A percentile compares a stretch with the other conserved stretches of the same genome.
Conservation (phyloP, 139 green algal genomes). For the Chlorella sp. region DNA sequence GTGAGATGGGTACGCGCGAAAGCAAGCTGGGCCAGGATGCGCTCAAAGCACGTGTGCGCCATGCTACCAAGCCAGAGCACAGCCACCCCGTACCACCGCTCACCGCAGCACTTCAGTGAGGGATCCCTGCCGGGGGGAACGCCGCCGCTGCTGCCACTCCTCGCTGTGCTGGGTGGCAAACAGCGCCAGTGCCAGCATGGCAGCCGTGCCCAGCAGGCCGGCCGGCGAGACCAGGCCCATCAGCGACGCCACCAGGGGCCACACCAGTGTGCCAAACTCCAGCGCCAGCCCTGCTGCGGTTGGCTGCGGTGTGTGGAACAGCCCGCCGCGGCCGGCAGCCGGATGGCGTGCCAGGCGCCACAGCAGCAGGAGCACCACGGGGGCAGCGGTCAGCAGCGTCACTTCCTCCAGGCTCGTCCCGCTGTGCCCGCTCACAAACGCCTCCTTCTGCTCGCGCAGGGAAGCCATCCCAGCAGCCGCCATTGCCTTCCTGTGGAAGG, state of each 20-base stretch:
- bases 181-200: background rate
- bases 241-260: conserved; percentile 33
- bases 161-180: background rate
- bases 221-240: conserved; percentile 15
- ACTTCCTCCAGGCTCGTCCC: conserved; percentile 64
- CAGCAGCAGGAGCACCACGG: conserved; percentile 15
- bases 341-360: background rate
- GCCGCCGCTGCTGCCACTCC: conserved; percentile 3
- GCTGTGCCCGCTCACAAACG: conserved; percentile 62
- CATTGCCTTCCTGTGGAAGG: too few species aligned
- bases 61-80: too few species aligned
- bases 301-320: background rate
- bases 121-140: background rate
- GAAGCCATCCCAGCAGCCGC: background rate
- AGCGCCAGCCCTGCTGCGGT: background rate
- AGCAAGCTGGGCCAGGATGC: too few species aligned
- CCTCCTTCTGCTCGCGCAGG: conserved; percentile 58
- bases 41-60: too few species aligned
- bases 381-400: background rate
- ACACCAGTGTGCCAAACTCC: conserved; percentile 37
- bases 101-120: background rate
- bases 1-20: background rate
- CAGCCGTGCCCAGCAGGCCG: conserved; percentile 10
- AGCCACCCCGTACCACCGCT: background rate
- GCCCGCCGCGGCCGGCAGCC: background rate